Percentiles rank a stretch among this genome's conserved stretches.
phyloP scores from a whole-genome alignment of 805 yeast species.

The Scheffersomyces stipitis region DNA sequence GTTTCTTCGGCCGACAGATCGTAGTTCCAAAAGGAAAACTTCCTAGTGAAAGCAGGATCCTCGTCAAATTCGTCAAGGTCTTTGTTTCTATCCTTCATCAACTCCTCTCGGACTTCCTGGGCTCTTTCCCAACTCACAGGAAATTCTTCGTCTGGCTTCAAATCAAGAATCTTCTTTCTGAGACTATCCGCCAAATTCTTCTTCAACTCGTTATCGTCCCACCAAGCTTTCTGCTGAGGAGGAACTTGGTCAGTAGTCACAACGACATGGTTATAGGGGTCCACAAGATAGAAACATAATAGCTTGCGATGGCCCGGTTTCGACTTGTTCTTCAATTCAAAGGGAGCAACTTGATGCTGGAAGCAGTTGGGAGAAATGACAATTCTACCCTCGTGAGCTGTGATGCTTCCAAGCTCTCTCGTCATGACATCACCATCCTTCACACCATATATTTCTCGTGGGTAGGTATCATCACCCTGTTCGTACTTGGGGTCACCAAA shows the following conservation, averaged over 20 bases:
- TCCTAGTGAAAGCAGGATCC: conserved; percentile 13
- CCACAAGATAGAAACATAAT: conserved; percentile 35
- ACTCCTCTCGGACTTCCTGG: conserved; percentile 19
- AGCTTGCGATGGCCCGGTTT: conserved; percentile 37
- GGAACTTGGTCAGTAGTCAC: conserved; percentile 29
- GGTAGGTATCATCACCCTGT: conserved; percentile 26
- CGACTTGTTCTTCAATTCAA: conserved; percentile 30
- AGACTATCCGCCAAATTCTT: not conserved
- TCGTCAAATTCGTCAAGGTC: conserved; percentile 11
- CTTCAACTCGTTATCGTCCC: conserved; percentile 11
- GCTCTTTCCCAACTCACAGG: conserved; percentile 21
- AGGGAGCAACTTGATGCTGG: conserved; percentile 39
- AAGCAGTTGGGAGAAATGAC: conserved; percentile 36
- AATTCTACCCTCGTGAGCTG: conserved; percentile 22
- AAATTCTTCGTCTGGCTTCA: conserved; percentile 4
- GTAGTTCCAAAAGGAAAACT: conserved; percentile 29
- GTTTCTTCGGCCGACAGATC: no score
- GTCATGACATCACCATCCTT: conserved; percentile 25
- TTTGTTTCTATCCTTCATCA: conserved; percentile 29
- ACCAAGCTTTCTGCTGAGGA: conserved; percentile 36
- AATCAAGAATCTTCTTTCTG: conserved; percentile 5
- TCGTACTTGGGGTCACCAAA: conserved; percentile 31
- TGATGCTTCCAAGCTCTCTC: conserved; percentile 22
- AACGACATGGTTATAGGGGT: conserved; percentile 28
- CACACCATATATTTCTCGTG: conserved; percentile 23